Evolutionary conservation across 495 filamentous ascomycete species (phyloP).

Genomic region (Penicillium dipodomyicola): DNA sequence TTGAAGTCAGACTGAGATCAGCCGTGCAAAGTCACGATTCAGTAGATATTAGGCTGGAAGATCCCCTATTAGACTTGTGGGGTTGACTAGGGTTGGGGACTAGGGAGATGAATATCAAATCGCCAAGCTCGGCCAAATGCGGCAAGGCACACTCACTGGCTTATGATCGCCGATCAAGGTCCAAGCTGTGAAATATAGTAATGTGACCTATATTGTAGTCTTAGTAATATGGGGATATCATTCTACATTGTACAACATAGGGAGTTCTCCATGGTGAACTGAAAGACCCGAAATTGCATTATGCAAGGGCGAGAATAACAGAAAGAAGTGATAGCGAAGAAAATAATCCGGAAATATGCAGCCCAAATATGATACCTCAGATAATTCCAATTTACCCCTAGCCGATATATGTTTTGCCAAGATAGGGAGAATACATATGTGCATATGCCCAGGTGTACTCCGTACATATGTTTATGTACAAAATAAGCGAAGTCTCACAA

Average conservation of each 20-base stretch:
- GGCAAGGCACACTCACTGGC: neutral
- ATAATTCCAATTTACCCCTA: neutral
- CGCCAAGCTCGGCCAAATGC: conserved; percentile 3
- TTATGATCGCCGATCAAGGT: neutral
- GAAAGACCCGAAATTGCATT: neutral
- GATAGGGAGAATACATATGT: no score
- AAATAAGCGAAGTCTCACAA: neutral
- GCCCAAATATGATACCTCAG: neutral
- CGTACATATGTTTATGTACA: no score
- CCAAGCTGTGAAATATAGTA: neutral
- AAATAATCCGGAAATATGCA: neutral
- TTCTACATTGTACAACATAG: no score
- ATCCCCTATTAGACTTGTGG: neutral
- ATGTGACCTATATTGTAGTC: neutral
- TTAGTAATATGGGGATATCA: no score
- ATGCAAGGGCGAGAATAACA: conserved; percentile 6
- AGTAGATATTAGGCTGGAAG: neutral
- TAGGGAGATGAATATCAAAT: neutral
- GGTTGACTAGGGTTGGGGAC: neutral
- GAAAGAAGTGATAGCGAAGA: neutral
- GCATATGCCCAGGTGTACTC: no score
- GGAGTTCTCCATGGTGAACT: neutral
- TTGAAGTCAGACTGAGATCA: neutral
- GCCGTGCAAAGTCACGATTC: neutral
- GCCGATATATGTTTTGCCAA: neutral